Conservation (phyloP, 495 filamentous ascomycete genomes). For the Xylaria scruposa region DNA sequence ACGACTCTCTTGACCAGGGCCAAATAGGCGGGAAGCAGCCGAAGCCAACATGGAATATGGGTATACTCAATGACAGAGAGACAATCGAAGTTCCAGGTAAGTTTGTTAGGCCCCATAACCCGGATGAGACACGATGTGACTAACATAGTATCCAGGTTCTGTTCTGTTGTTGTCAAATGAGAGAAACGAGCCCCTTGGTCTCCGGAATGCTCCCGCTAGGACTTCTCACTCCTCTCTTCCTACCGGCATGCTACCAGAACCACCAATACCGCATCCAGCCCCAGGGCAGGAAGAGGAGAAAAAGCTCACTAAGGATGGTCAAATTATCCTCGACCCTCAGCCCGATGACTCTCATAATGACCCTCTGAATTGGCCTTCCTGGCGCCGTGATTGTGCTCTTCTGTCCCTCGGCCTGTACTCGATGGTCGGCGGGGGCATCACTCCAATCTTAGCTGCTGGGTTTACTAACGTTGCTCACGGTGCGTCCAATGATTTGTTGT, state of each 20-base stretch:
- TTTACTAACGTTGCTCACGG: slow-evolving; percentile 77
- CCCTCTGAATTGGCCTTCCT: slow-evolving; percentile 89
- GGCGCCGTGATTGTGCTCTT: slow-evolving; percentile 82
- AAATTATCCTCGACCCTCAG: slow-evolving; percentile 89
- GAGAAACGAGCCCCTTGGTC: slow-evolving; percentile 81
- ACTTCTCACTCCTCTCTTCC: slow-evolving; percentile 80
- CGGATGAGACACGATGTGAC: not conserved
- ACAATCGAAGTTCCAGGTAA: slow-evolving; percentile 93
- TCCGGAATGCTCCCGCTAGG: slow-evolving; percentile 75
- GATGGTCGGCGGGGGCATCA: slow-evolving; percentile 92
- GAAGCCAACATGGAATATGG: slow-evolving; percentile 72
- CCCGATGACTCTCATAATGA: slow-evolving; percentile 92
- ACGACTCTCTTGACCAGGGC: slow-evolving; percentile 23
- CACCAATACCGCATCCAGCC: slow-evolving; percentile 28
- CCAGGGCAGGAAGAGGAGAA: slow-evolving; percentile 51
- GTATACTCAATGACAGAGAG: slow-evolving; percentile 79
- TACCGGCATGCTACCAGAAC: slow-evolving; percentile 56
- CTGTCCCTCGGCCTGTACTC: slow-evolving; percentile 85
- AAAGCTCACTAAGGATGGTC: slow-evolving; percentile 83
- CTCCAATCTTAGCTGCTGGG: slow-evolving; percentile 87
- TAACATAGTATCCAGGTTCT: slow-evolving; percentile 62
- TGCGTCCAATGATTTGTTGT: not conserved
- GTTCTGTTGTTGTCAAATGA: slow-evolving; percentile 77
- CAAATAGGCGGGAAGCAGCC: slow-evolving; percentile 26
- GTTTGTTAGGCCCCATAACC: slow-evolving; percentile 32